These are phyloP conservation scores for Aspergillus fumigatus DNA, from an alignment of 2,329 filamentous ascomycete genomes.

Conservation along the genomic window DNA sequence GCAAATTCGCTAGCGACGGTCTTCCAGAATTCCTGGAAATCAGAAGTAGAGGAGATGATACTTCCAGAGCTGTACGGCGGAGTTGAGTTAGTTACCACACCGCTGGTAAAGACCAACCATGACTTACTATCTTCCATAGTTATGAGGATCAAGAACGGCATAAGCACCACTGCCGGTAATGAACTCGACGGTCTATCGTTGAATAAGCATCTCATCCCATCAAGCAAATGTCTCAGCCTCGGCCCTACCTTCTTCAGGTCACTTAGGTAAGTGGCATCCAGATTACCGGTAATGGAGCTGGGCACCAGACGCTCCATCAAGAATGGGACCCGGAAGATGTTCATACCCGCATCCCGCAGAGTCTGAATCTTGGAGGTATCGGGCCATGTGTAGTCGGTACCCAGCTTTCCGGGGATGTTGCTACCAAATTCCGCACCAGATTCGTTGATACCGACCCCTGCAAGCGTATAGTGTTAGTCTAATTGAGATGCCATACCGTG, in stretches of 20 bases:
- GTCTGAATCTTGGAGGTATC: slow-evolving; percentile 48
- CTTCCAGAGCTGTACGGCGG: slow-evolving; percentile 12
- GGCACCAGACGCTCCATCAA: slow-evolving; percentile 53
- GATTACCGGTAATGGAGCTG: slow-evolving; percentile 38
- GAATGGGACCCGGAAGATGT: slow-evolving; percentile 55
- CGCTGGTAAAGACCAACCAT: background rate
- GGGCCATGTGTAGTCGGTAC: slow-evolving; percentile 62
- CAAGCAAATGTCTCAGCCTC: background rate
- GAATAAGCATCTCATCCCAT: background rate
- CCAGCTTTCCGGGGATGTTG: slow-evolving; percentile 52
- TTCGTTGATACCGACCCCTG: slow-evolving; percentile 49
- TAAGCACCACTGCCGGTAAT: slow-evolving; percentile 47
- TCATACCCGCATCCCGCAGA: slow-evolving; percentile 50
- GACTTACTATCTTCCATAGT: slow-evolving; percentile 47
- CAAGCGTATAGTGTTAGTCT: background rate
- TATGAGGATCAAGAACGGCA: slow-evolving; percentile 58
- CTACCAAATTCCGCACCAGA: slow-evolving; percentile 62
- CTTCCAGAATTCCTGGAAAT: slow-evolving; percentile 55
- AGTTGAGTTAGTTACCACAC: background rate
- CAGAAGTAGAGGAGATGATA: slow-evolving; percentile 39
- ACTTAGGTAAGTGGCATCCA: slow-evolving; percentile 41
- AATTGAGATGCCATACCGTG: background rate
- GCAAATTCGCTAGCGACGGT: slow-evolving; percentile 53
- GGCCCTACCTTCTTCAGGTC: slow-evolving; percentile 31
- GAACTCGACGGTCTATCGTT: slow-evolving; percentile 27